These are phyloP conservation scores for Carex littledalei DNA, from an alignment of 176 grass and related monocot genomes.

Conservation along the genomic window DNA sequence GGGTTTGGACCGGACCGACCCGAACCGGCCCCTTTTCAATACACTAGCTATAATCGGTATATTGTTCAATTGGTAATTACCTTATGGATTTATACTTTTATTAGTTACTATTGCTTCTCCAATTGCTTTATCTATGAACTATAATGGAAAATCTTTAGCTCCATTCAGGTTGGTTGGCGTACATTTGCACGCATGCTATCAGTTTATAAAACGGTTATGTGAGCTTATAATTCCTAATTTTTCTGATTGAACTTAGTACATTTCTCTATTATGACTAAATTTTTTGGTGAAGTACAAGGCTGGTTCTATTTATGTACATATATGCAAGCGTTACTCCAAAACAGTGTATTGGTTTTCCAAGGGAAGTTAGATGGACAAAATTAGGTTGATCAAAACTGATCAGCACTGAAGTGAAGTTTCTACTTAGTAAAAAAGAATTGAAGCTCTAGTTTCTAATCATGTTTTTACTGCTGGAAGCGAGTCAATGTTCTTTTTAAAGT, in stretches of 20 bases:
- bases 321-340: too few species aligned
- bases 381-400: background rate
- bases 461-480: background rate
- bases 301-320: background rate
- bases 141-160: background rate
- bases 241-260: background rate
- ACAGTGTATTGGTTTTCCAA: background rate
- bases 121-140: background rate
- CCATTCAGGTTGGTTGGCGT: background rate
- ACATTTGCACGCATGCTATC: background rate
- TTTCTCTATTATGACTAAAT: background rate
- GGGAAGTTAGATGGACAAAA: background rate
- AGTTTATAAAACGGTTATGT: background rate
- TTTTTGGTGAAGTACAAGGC: background rate
- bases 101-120: background rate
- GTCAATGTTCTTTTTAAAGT: background rate
- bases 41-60: slow-evolving; percentile 11
- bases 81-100: background rate
- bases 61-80: background rate
- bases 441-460: background rate
- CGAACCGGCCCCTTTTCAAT: too few species aligned
- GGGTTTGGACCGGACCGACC: too few species aligned
- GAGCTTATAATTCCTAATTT: background rate
- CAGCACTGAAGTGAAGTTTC: background rate
- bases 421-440: background rate